Percentiles rank a stretch among this genome's conserved stretches.
Conservation (phyloP, 441 rosid genomes). For the Pelargonium myrrhifolium region DNA sequence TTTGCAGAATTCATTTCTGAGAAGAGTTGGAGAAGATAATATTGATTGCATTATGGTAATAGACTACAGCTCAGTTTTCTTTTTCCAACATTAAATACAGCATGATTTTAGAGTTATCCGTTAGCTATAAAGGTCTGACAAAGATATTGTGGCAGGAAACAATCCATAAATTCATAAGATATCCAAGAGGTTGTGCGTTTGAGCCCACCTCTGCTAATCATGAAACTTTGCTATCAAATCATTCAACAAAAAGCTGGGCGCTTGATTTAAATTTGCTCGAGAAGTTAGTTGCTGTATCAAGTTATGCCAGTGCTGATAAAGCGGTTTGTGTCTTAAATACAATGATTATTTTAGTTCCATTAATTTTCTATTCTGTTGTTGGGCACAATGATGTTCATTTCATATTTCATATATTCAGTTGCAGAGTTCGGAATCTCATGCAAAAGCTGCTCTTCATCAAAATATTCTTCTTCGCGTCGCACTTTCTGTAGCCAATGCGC, state of each 20-base stretch:
- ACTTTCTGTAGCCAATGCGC: conserved; percentile 48
- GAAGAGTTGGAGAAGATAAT: conserved; percentile 37
- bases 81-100: neutral
- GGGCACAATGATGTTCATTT: neutral
- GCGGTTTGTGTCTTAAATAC: conserved; percentile 27
- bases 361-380: neutral
- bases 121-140: conserved; percentile 21
- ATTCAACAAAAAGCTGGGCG: conserved; percentile 36
- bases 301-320: conserved; percentile 36
- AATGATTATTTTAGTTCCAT: neutral
- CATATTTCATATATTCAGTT: conserved; percentile 4
- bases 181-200: conserved; percentile 47
- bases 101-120: neutral
- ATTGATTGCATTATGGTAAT: conserved; percentile 60
- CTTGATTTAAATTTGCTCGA: conserved; percentile 48
- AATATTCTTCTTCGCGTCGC: conserved; percentile 61
- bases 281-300: conserved; percentile 50
- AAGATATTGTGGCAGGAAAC: conserved; percentile 50
- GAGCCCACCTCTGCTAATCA: conserved; percentile 28
- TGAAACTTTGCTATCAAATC: conserved; percentile 26
- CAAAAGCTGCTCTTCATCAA: conserved; percentile 47
- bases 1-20: conserved; percentile 34
- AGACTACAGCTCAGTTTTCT: conserved; percentile 8
- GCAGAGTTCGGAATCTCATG: conserved; percentile 48
- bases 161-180: conserved; percentile 66